Percentiles rank a stretch among this genome's conserved stretches.
Evolutionary conservation across 2,329 filamentous ascomycete genomes (phyloP).

Genomic region (Aspergillus caelatus): DNA sequence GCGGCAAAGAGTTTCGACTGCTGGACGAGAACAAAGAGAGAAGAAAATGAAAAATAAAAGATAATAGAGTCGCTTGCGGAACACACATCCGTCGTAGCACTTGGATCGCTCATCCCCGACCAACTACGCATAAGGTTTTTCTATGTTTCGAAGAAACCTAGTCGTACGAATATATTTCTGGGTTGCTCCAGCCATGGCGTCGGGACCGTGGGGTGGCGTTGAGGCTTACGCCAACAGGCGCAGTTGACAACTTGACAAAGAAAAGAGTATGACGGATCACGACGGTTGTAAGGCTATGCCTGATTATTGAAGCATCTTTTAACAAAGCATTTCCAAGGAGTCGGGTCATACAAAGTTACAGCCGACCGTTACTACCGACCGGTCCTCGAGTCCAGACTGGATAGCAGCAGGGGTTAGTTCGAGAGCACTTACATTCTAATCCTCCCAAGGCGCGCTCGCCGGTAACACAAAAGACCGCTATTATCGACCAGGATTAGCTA

Average conservation of each 20-base stretch:
- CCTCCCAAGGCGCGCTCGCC: background rate
- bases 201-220: conserved; percentile 7
- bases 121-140: too few relatives aligned
- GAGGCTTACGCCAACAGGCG: conserved; percentile 8
- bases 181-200: background rate
- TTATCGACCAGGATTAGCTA: background rate
- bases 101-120: too few relatives aligned
- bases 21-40: background rate
- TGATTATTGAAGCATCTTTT: conserved; percentile 7
- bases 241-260: conserved; percentile 10
- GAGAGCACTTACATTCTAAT: too few relatives aligned
- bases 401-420: background rate
- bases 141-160: background rate
- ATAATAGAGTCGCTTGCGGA: background rate
- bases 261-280: conserved; percentile 5
- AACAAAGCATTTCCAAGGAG: background rate
- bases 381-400: conserved; percentile 6
- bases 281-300: background rate
- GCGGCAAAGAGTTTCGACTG: conserved; percentile 1
- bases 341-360: background rate
- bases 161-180: background rate
- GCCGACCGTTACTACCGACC: conserved; percentile 14
- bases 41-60: background rate
- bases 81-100: background rate
- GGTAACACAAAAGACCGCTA: background rate